Evolutionary conservation across 2,329 filamentous ascomycete genomes (phyloP).

Genomic region (Fusarium brevicatenulatum): DNA sequence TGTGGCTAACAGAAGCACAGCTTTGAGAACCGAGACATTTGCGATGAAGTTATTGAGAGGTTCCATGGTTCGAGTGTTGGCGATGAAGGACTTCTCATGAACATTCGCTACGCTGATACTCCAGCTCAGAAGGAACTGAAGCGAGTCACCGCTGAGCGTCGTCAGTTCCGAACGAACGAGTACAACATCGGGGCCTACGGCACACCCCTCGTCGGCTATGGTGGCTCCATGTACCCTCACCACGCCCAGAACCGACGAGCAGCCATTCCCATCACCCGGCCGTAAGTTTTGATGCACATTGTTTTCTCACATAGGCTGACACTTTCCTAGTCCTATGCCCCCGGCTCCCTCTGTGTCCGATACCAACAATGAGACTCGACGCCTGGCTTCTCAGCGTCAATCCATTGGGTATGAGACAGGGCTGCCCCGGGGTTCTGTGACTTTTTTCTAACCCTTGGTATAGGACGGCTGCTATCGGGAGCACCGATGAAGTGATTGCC

Average conservation of each 20-base stretch:
- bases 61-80: constrained; percentile 85
- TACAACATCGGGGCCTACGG: constrained; percentile 83
- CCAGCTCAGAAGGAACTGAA: constrained; percentile 97
- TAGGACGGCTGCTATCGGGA: constrained; percentile 54
- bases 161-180: constrained; percentile 95
- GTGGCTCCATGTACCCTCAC: constrained; percentile 50
- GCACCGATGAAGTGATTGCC: constrained; percentile 52
- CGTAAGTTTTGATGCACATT: constrained; percentile 39
- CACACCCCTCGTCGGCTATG: constrained; percentile 68
- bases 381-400: constrained; percentile 48
- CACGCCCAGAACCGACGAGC: constrained; percentile 52
- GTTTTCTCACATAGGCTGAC: constrained; percentile 2
- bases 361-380: constrained; percentile 36
- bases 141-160: constrained; percentile 92
- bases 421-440: constrained; percentile 39
- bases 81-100: constrained; percentile 83
- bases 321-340: constrained; percentile 12
- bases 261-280: constrained; percentile 42
- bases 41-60: constrained; percentile 86
- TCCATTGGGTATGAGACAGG: constrained; percentile 50
- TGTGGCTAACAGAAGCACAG: constrained; percentile 58
- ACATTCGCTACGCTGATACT: constrained; percentile 97
- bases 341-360: constrained; percentile 15
- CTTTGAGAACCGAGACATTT: constrained; percentile 89
- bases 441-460: constrained; percentile 48